A percentile compares a stretch with the other conserved stretches of the same genome.
These are phyloP conservation scores for Fusarium penzigii DNA, from an alignment of 2,329 filamentous ascomycete genomes.

Conservation along the genomic window DNA sequence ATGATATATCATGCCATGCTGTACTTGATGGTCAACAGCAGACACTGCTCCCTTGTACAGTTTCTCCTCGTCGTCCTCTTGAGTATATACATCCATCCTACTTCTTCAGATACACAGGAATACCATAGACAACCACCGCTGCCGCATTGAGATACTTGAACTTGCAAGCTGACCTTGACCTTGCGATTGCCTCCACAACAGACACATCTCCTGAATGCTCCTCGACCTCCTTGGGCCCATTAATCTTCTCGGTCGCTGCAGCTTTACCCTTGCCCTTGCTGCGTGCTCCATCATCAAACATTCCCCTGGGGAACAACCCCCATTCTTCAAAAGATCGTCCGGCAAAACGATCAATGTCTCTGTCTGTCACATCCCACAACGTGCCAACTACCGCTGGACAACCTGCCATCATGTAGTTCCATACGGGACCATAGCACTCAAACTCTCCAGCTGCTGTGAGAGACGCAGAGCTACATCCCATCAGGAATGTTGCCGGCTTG, in stretches of 20 bases:
- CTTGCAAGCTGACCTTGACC: slow-evolving; percentile 75
- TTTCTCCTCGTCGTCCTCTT: slow-evolving; percentile 13
- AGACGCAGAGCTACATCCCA: slow-evolving; percentile 89
- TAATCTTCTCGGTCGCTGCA: slow-evolving; percentile 26
- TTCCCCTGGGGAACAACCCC: slow-evolving; percentile 66
- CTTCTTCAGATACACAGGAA: slow-evolving; percentile 76
- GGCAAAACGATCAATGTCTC: slow-evolving; percentile 93
- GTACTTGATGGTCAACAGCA: neutral
- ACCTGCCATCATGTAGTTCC: slow-evolving; percentile 89
- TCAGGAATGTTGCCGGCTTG: slow-evolving; percentile 77
- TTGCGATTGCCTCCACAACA: slow-evolving; percentile 79
- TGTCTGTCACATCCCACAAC: slow-evolving; percentile 97
- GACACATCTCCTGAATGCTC: slow-evolving; percentile 45
- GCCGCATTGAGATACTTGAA: slow-evolving; percentile 92
- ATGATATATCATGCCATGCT: slow-evolving; percentile 1
- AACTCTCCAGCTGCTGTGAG: slow-evolving; percentile 80
- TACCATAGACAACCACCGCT: slow-evolving; percentile 90
- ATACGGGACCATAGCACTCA: slow-evolving; percentile 85
- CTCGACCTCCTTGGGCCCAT: slow-evolving; percentile 23
- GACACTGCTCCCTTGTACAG: slow-evolving; percentile 4
- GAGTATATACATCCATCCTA: slow-evolving; percentile 15
- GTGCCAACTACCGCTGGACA: slow-evolving; percentile 86
- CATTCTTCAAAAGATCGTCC: slow-evolving; percentile 78
- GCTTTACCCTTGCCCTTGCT: slow-evolving; percentile 27
- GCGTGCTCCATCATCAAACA: slow-evolving; percentile 41